These are phyloP conservation scores for Rhizodiscina lignyota DNA, from an alignment of 495 filamentous ascomycete species.

Conservation along the genomic window DNA sequence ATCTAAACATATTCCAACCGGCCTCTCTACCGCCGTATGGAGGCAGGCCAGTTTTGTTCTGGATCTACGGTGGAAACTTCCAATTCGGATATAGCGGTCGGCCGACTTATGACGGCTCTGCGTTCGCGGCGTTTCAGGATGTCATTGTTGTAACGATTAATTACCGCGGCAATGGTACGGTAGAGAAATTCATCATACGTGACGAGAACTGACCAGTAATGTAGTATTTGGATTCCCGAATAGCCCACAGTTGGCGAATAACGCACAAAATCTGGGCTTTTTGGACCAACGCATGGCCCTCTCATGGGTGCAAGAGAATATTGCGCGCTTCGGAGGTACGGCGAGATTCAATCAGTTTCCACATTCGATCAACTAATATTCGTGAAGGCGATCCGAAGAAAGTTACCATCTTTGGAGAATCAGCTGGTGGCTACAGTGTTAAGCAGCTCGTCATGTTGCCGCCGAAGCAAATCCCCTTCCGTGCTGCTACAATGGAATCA, in stretches of 20 bases:
- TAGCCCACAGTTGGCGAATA: slow-evolving; percentile 7
- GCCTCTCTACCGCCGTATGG: slow-evolving; percentile 9
- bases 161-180: slow-evolving; percentile 2
- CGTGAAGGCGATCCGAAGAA: slow-evolving; percentile 10
- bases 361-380: neutral
- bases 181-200: neutral
- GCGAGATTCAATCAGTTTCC: neutral
- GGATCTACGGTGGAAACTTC: slow-evolving; percentile 17
- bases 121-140: slow-evolving; percentile 5
- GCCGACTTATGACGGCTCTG: slow-evolving; percentile 3
- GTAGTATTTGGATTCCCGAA: slow-evolving; percentile 15
- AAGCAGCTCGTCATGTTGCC: slow-evolving; percentile 11
- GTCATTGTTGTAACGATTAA: slow-evolving; percentile 8
- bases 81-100: slow-evolving; percentile 9
- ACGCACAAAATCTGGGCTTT: slow-evolving; percentile 14
- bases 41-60: slow-evolving; percentile 17
- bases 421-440: slow-evolving; percentile 8
- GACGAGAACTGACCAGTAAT: neutral
- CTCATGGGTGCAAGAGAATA: slow-evolving; percentile 16
- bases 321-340: slow-evolving; percentile 10
- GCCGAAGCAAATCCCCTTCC: slow-evolving; percentile 9
- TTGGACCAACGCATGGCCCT: slow-evolving; percentile 16
- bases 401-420: slow-evolving; percentile 16
- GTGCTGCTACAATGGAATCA: slow-evolving; percentile 11
- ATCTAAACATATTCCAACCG: slow-evolving; percentile 22